Percentiles rank a stretch among this genome's conserved stretches.
Conservation (phyloP, 2,329 filamentous ascomycete species). For the Monosporascus sp. region DNA sequence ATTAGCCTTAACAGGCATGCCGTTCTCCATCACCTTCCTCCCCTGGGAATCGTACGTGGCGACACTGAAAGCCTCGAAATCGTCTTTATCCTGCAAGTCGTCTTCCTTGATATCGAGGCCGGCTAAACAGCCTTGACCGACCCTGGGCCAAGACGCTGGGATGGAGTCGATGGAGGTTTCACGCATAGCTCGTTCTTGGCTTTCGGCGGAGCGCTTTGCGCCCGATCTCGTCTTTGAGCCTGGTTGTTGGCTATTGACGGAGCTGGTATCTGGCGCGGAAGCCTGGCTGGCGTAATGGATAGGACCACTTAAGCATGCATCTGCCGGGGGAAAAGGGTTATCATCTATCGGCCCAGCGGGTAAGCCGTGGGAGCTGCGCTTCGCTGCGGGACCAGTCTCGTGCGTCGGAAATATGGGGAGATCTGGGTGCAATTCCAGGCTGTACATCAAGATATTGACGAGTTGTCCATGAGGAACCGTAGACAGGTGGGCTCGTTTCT, state of each 20-base stretch:
- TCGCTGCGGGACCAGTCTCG: conserved; percentile 23
- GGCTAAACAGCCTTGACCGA: conserved; percentile 24
- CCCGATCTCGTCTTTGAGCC: conserved; percentile 2
- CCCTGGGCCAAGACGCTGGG: conserved; percentile 25
- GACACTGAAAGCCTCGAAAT: conserved; percentile 31
- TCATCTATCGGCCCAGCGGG: conserved; percentile 19
- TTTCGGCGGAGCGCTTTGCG: neutral
- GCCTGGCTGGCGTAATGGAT: conserved; percentile 28
- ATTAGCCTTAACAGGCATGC: conserved; percentile 17
- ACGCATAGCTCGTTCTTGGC: conserved; percentile 10
- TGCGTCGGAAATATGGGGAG: conserved; percentile 57
- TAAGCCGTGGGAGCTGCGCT: conserved; percentile 21
- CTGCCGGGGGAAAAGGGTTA: conserved; percentile 28
- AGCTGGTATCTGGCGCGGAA: conserved; percentile 9
- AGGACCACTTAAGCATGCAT: conserved; percentile 25
- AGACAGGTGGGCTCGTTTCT: conserved; percentile 61
- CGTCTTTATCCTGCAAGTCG: conserved; percentile 25
- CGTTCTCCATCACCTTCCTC: conserved; percentile 26
- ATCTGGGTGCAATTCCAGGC: conserved; percentile 57
- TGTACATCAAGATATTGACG: conserved; percentile 59
- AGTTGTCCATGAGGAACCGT: conserved; percentile 57
- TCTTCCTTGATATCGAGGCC: conserved; percentile 23
- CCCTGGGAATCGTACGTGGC: conserved; percentile 27
- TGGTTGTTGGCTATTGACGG: conserved; percentile 4
- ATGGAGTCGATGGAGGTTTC: conserved; percentile 25